Base-by-base conservation (phyloP, 164 flowering plant genomes). In the Buxus sempervirens region DNA sequence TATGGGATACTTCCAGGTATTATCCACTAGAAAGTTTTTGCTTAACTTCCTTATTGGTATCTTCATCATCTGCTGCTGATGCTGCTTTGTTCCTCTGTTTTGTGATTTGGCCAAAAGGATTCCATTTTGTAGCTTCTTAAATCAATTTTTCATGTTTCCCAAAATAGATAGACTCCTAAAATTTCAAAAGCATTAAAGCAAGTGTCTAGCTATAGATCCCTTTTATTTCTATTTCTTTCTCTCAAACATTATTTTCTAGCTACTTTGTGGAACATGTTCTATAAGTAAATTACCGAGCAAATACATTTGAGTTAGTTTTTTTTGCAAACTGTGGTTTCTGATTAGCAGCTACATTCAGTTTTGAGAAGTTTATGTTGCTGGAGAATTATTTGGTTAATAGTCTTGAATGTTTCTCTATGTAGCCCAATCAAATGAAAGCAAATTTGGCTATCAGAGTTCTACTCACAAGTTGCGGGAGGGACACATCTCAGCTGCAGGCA, bases 391-490 rank as follows among this genome's bases (percentile, higher is more conserved):
- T 9, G 4, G 14, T 51, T 64, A 48, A 64, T 64, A 49, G 23
- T 58, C n/a, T 22, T 41, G 12, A n/a, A 42, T 63, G 5, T 58
- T 41, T 62, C 19, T 73, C 27, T 20, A 42, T 76, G 73, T 84
- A 87, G 92, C 69, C 61, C 86, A 77, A 73, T 74, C 88, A 66
- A 78, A 73, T 69, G 38, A 41, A 13, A 76, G 79, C 79, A 85
- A 72, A 65, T 63, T 66, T 65, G 41, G 64, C 48, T 70, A 53
- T 63, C 79, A 74, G 48, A 67, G 73, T 68, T 78, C 83, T n/a
- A n/a, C n/a, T 51, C 76, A 80, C 32, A 84, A 81, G 73, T 61
- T 80, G 72, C 81, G 75, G 25, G 89, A 85, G 49, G 79, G 84
- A 56, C 75, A 72, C n/a, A 71, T 63, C 58, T 75, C 90, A 54